phyloP scores from a whole-genome alignment of 106 monocot species.

The Posidonia australis region DNA sequence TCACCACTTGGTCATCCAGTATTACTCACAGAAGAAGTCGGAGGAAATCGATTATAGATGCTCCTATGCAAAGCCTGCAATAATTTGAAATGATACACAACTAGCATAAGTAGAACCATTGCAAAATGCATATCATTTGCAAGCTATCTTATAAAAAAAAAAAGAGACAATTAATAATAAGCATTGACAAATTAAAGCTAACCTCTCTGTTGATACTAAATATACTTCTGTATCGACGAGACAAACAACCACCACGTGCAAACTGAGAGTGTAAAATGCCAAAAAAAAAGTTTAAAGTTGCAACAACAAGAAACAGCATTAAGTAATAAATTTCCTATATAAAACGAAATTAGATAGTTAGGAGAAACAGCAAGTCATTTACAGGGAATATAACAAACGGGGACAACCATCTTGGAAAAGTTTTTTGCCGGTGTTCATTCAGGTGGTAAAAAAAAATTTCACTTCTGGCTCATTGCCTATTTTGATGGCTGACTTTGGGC shows the following conservation, averaged over 20 bases:
- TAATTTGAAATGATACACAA: neutral
- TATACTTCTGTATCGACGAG: constrained; percentile 11
- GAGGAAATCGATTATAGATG: constrained; percentile 14
- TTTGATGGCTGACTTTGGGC: neutral
- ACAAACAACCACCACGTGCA: neutral
- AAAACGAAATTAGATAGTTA: neutral
- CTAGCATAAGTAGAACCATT: neutral
- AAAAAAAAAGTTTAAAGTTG: too few species aligned
- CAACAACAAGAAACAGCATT: neutral
- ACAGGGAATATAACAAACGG: neutral
- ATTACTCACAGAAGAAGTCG: constrained; percentile 17
- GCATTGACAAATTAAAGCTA: constrained; percentile 1
- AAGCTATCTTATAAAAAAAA: neutral
- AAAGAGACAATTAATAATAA: neutral
- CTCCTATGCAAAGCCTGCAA: constrained; percentile 18
- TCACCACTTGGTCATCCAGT: neutral
- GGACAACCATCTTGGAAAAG: neutral
- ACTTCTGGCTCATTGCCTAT: too few species aligned
- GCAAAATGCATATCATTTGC: neutral
- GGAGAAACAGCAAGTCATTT: neutral
- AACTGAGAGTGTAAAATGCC: constrained; percentile 26
- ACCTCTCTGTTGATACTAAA: constrained; percentile 22
- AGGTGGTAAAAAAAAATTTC: too few species aligned
- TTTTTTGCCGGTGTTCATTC: too few species aligned
- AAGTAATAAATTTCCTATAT: neutral